Percentiles rank a stretch among this genome's conserved stretches.
Evolutionary conservation across 2,329 filamentous ascomycete species (phyloP).

Genomic region (Penicillium janthinellum): DNA sequence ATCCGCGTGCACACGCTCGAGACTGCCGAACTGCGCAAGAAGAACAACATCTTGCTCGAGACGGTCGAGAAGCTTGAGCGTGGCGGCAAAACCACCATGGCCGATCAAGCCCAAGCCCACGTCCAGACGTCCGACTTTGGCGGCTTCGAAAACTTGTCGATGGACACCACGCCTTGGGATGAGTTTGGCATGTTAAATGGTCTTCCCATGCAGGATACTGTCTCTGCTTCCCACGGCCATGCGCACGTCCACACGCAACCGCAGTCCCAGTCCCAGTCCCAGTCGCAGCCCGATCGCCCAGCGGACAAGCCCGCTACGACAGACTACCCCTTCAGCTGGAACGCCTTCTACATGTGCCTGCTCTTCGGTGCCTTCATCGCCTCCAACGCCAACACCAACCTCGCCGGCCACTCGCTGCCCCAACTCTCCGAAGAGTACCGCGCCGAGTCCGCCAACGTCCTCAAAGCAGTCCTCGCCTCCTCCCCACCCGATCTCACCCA

Average conservation of each 20-base stretch:
- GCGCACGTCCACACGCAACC: conserved; percentile 19
- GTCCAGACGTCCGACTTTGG: conserved; percentile 69
- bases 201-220: conserved; percentile 45
- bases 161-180: conserved; percentile 78
- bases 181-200: conserved; percentile 76
- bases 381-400: conserved; percentile 70
- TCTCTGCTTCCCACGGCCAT: conserved; percentile 27
- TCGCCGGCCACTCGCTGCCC: conserved; percentile 58
- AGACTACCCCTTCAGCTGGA: conserved; percentile 67
- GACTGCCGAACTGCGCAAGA: conserved; percentile 88
- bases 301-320: conserved; percentile 53
- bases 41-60: conserved; percentile 79
- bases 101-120: conserved; percentile 27
- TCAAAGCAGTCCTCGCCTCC: conserved; percentile 50
- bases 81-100: conserved; percentile 47
- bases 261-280: conserved; percentile 8
- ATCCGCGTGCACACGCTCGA: conserved; percentile 86
- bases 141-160: conserved; percentile 80
- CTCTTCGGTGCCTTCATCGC: conserved; percentile 95
- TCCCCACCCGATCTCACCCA: conserved; percentile 52
- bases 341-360: conserved; percentile 89
- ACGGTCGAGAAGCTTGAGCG: conserved; percentile 53
- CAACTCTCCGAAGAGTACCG: conserved; percentile 51
- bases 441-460: conserved; percentile 50
- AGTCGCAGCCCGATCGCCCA: conserved; percentile 39